These are phyloP conservation scores for Dactylellina sp. DNA, from an alignment of 2,329 filamentous ascomycete species.

Conservation along the genomic window DNA sequence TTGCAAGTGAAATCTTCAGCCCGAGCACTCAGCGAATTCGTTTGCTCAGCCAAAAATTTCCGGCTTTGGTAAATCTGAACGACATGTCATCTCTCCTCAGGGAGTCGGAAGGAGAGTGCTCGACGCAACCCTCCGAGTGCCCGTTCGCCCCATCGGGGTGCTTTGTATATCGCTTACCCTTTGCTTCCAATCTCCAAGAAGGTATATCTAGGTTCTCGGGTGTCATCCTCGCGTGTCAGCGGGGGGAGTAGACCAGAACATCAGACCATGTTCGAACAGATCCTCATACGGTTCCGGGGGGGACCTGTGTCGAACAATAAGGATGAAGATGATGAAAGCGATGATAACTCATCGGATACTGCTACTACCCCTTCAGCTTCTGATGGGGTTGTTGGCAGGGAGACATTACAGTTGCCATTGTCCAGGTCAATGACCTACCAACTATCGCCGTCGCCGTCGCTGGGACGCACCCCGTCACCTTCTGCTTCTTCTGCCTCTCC, in stretches of 20 bases:
- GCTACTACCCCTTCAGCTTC: conserved; percentile 46
- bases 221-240: background rate
- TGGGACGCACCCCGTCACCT: conserved; percentile 42
- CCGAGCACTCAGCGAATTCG: conserved; percentile 34
- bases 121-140: conserved; percentile 42
- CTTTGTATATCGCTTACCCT: conserved; percentile 36
- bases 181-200: conserved; percentile 14
- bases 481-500: conserved; percentile 13
- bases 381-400: conserved; percentile 23
- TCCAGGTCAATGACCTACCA: conserved; percentile 34
- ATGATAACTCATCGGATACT: conserved; percentile 51
- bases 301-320: conserved; percentile 49
- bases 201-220: conserved; percentile 8
- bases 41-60: conserved; percentile 56
- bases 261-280: conserved; percentile 53
- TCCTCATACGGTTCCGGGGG: conserved; percentile 55
- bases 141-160: conserved; percentile 46
- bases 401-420: conserved; percentile 45
- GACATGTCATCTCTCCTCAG: conserved; percentile 57
- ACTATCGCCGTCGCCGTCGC: conserved; percentile 49
- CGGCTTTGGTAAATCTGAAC: conserved; percentile 57
- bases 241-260: conserved; percentile 2
- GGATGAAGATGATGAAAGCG: conserved; percentile 51
- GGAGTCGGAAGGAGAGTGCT: conserved; percentile 52
- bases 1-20: conserved; percentile 23